Conservation (phyloP, 495 filamentous ascomycete genomes). For the Hypoxylon subgilvum region DNA sequence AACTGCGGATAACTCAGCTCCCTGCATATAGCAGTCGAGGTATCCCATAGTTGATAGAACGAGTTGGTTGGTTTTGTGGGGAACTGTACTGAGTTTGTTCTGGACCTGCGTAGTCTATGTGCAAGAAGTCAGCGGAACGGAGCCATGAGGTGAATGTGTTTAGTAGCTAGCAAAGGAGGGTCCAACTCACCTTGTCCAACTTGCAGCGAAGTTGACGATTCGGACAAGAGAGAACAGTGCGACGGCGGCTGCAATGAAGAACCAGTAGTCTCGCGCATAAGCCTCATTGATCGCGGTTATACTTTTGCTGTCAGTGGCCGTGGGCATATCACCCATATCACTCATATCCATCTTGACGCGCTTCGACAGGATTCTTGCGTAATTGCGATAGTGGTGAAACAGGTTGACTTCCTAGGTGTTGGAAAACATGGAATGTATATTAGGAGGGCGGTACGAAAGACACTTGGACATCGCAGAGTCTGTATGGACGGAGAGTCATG, state of each 20-base stretch:
- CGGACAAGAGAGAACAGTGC: slow-evolving; percentile 46
- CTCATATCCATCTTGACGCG: slow-evolving; percentile 40
- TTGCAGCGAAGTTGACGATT: slow-evolving; percentile 46
- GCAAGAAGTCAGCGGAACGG: slow-evolving; percentile 11
- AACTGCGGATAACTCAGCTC: slow-evolving; percentile 71
- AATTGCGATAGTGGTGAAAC: background rate
- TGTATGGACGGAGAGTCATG: background rate
- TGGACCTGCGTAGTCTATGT: slow-evolving; percentile 48
- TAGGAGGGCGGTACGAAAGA: background rate
- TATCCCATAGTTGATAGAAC: slow-evolving; percentile 65
- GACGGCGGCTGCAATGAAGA: slow-evolving; percentile 53
- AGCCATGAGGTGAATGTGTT: background rate
- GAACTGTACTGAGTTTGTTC: slow-evolving; percentile 48
- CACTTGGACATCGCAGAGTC: slow-evolving; percentile 11
- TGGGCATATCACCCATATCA: slow-evolving; percentile 42
- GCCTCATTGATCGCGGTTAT: slow-evolving; percentile 46
- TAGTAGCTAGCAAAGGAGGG: background rate
- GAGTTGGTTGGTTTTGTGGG: slow-evolving; percentile 70
- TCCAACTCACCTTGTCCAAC: slow-evolving; percentile 41
- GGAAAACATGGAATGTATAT: slow-evolving; percentile 2
- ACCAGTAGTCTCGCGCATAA: slow-evolving; percentile 58
- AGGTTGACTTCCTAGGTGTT: slow-evolving; percentile 1
- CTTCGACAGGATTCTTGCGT: too few species aligned
- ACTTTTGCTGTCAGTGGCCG: slow-evolving; percentile 45
- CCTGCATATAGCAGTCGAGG: slow-evolving; percentile 68